Conservation (phyloP, 2,329 filamentous ascomycete species). For the Zymoseptoria ardabiliae region DNA sequence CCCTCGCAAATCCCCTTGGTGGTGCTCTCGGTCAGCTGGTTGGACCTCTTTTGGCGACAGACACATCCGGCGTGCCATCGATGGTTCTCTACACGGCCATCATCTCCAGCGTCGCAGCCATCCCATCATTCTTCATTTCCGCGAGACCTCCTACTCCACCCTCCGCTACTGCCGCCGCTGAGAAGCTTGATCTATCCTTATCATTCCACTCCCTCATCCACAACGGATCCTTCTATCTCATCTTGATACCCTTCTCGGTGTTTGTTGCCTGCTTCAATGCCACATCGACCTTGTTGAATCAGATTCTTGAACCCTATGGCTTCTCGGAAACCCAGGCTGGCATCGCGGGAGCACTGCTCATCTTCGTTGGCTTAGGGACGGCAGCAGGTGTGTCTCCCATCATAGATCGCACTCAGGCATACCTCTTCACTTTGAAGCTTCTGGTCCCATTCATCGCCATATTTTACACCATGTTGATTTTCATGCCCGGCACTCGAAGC, state of each 20-base stretch:
- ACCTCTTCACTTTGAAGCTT: constrained; percentile 64
- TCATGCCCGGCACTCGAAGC: constrained; percentile 59
- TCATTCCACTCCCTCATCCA: constrained; percentile 43
- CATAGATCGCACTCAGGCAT: constrained; percentile 76
- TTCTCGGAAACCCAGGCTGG: constrained; percentile 79
- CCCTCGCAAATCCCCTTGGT: constrained; percentile 81
- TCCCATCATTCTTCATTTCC: constrained; percentile 79
- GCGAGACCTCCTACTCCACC: constrained; percentile 68
- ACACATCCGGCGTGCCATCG: constrained; percentile 59
- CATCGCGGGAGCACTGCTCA: constrained; percentile 81
- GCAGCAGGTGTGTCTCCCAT: constrained; percentile 73
- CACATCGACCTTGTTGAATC: constrained; percentile 78
- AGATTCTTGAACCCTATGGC: constrained; percentile 79
- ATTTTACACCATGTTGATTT: constrained; percentile 69
- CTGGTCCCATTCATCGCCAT: constrained; percentile 64
- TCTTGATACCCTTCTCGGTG: constrained; percentile 71
- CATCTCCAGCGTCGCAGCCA: constrained; percentile 51
- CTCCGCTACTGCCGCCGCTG: constrained; percentile 56
- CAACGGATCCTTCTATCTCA: constrained; percentile 69
- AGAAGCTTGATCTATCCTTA: constrained; percentile 45
- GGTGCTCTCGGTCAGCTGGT: constrained; percentile 84
- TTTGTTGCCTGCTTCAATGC: constrained; percentile 95
- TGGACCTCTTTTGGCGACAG: constrained; percentile 65
- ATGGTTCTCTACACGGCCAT: constrained; percentile 58
- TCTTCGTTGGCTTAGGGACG: constrained; percentile 74